Conservation (phyloP, 768 basidiomycete genomes). For the Phanerochaete sordida region DNA sequence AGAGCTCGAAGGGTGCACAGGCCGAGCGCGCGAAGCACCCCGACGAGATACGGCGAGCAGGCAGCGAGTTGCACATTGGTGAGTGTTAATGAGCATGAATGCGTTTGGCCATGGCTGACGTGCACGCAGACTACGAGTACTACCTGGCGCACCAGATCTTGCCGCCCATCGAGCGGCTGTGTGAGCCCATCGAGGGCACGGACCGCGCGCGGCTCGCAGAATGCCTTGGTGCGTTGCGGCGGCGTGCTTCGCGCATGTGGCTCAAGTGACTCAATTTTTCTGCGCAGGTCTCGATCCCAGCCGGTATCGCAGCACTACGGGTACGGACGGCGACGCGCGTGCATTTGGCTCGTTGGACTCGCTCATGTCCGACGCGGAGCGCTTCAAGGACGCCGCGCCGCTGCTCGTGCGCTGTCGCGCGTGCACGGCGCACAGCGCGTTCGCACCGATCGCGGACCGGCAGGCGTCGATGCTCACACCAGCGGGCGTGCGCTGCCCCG, state of each 20-base stretch:
- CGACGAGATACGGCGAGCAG: constrained; percentile 79
- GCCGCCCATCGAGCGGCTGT: constrained; percentile 92
- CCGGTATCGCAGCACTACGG: constrained; percentile 42
- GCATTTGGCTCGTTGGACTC: constrained; percentile 82
- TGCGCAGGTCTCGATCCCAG: constrained; percentile 55
- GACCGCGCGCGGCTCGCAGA: constrained; percentile 90
- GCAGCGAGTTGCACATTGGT: constrained; percentile 72
- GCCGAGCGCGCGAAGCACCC: constrained; percentile 93
- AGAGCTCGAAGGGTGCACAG: constrained; percentile 67
- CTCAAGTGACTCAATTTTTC: background rate
- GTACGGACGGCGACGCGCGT: constrained; percentile 51
- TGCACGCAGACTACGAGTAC: constrained; percentile 73
- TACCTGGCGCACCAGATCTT: constrained; percentile 91
- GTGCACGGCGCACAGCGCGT: constrained; percentile 61
- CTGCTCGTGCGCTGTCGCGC: constrained; percentile 74
- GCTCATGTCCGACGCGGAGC: constrained; percentile 81
- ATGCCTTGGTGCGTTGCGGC: constrained; percentile 69
- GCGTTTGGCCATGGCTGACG: background rate
- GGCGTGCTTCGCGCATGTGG: background rate
- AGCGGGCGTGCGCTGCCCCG: constrained; percentile 67
- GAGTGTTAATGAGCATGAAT: constrained; percentile 10
- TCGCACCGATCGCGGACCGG: constrained; percentile 56
- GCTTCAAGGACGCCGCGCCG: constrained; percentile 74
- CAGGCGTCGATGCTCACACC: constrained; percentile 67
- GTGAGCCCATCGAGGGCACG: constrained; percentile 95